Evolutionary conservation across 2,329 filamentous ascomycete genomes (phyloP), one percentile per base, ranked within the genome.

Genomic region (Calonectria henricotiae): DNA sequence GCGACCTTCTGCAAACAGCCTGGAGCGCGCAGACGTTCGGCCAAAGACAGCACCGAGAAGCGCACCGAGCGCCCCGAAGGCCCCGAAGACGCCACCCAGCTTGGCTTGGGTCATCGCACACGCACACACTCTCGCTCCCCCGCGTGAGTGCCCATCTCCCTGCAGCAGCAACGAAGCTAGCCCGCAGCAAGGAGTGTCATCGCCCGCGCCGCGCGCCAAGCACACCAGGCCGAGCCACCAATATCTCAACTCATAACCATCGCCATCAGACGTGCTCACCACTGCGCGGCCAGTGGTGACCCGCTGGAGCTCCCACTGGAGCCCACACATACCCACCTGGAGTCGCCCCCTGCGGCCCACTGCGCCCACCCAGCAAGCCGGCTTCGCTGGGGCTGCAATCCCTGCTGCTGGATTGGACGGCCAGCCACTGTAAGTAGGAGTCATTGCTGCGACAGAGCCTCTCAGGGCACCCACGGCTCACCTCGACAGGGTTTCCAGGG

Each of bases 321-420:
- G 66, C 43, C 62, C 63, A 61, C 69, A 67, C 60, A 41, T 65
- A 51, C 62, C 65, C 65, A 65, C 68, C 68, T 46, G 58, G 43
- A 55, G 65, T 62, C 62, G 72, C 67, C 70, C 72, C 75, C 74
- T 77, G 75, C 72, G 73, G 73, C 74, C 74, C 73, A 76, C 72
- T 74, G 70, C 73, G 69, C 71, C 64, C 67, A 71, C 68, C 73
- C 73, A 74, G 73, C 65, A 67, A 66, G 72, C 76, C 68, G 71
- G 73, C 76, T 73, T 76, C 70, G 51, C 75, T 76, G 69, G 70
- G 67, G 60, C 74, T 62, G 60, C 61, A 68, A 71, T 63, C 51
- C 71, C 62, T 70, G 64, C 65, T 60, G 67, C 69, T 73, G 73
- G 73, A 75, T 74, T 73, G 72, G 73, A 65, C 71, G 66, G n/a